Base-by-base conservation (phyloP, 164 flowering plant genomes). In the Magnolia changhungtana region DNA sequence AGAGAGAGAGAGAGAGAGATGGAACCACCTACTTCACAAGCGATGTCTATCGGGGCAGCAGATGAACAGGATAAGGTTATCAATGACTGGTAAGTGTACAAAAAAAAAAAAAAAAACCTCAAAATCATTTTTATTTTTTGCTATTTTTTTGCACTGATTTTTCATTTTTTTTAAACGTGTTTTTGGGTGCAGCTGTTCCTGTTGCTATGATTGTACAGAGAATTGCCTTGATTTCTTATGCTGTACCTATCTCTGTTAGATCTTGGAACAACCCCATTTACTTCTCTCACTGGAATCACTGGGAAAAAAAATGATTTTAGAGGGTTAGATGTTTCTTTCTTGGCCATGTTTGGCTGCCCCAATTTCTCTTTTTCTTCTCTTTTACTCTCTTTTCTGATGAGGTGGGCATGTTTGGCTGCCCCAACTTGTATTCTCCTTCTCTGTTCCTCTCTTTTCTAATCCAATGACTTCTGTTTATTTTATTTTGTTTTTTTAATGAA, bases 1-100 rank as follows among this genome's bases (percentile, higher is more conserved):
- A 78, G 77, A 76, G 77, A 89, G 66, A 24, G 1, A 24, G 27
- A 72, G 71, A 76, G 75, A 78, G 77, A 76, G 77, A 89, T 90
- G 92, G 92, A 87, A 16, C 86, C 94, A 49, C 94, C 94, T 0
- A n/a, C 81, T 74, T 51, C 80, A 20, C 88, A 88, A 78, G 52
- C 77, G 29, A 76, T 63, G 59, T 76, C 85, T 19, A 73, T 67
- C 67, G 24, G 68, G 51, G 55, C 23, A 52, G 85, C 80, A 51
- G 91, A 87, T 79, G 85, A 75, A 61, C 84, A 85, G 37, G 87
- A 87, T 70, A 86, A 80, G 83, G 78, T 58, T 64, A 50, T 82
- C 63, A 59, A 87, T 65, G 86, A 84, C 50, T 89, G 94, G 94
- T 88, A 86, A 55, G 19, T n/a, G 14, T 31, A 3, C 37, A 27